These are phyloP conservation scores for Lippia alba DNA, from an alignment of 305 asterid genomes.

Conservation along the genomic window DNA sequence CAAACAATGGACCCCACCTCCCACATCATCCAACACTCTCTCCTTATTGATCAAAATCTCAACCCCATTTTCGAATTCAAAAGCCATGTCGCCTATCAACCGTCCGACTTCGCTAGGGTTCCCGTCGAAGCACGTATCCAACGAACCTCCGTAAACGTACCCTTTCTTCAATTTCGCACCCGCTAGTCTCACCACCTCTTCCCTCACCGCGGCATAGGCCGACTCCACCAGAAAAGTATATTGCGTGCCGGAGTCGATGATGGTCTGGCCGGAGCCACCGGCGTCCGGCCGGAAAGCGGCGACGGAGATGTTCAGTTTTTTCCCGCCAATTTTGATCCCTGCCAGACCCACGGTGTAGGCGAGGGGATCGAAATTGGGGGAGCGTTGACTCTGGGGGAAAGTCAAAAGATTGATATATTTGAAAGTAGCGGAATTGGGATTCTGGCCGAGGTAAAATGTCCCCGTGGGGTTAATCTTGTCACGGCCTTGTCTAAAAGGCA, in stretches of 20 bases:
- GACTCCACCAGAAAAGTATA: conserved; percentile 76
- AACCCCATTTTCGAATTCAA: conserved; percentile 65
- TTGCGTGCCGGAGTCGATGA: conserved; percentile 89
- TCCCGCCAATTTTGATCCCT: conserved; percentile 66
- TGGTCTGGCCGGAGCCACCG: conserved; percentile 84
- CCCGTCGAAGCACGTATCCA: conserved; percentile 84
- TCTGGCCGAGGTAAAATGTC: conserved; percentile 71
- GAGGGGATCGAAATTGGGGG: conserved; percentile 79
- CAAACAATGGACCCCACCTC: conserved; percentile 65
- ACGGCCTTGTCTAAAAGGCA: conserved; percentile 51
- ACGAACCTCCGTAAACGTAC: conserved; percentile 56
- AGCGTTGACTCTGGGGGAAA: conserved; percentile 55
- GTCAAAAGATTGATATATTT: conserved; percentile 55
- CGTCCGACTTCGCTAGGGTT: conserved; percentile 43
- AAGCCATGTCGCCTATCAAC: conserved; percentile 64
- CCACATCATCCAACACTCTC: conserved; percentile 58
- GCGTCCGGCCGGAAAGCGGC: conserved; percentile 68
- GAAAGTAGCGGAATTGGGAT: conserved; percentile 64
- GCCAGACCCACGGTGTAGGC: conserved; percentile 70
- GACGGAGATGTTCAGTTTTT: conserved; percentile 51
- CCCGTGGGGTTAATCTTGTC: conserved; percentile 51
- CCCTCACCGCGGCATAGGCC: conserved; percentile 61
- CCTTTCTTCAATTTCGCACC: conserved; percentile 64
- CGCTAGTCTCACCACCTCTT: conserved; percentile 54
- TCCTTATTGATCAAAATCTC: conserved; percentile 52